Conservation (phyloP, 441 rosid genomes). For the Gossypium schwendimanii region DNA sequence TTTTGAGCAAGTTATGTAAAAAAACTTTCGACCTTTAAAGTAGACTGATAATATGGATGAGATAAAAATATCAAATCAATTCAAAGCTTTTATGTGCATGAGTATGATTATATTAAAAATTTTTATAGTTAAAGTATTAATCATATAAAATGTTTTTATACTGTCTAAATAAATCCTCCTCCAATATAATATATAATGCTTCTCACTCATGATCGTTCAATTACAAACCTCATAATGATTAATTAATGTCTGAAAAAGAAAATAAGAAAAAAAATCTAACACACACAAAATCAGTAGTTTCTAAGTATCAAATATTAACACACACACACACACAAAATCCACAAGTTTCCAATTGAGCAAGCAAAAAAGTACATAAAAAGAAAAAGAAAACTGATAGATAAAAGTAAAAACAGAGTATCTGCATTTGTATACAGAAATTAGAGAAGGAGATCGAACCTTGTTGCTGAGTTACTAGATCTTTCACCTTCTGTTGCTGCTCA, state of each 20-base stretch:
- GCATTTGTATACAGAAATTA: neutral
- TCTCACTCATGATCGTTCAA: neutral
- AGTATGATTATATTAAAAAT: neutral
- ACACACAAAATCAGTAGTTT: neutral
- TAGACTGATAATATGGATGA: neutral
- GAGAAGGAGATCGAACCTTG: conserved; percentile 26
- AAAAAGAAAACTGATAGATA: neutral
- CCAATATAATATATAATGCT: too few relatives aligned
- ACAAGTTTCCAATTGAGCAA: neutral
- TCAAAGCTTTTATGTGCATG: neutral
- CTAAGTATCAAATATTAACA: neutral
- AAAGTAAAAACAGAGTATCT: conserved; percentile 5
- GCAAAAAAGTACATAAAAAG: neutral
- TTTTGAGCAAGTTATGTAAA: neutral
- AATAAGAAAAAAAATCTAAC: neutral
- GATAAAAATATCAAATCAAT: neutral
- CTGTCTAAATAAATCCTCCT: too few relatives aligned
- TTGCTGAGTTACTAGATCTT: conserved; percentile 29
- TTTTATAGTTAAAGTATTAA: neutral
- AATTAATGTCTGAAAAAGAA: neutral
- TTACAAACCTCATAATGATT: neutral
- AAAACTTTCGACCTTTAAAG: neutral
- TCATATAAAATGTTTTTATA: neutral
- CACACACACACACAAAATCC: neutral
- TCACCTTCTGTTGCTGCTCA: conserved; percentile 33